A percentile compares a stretch with the other conserved stretches of the same genome.
Conservation (phyloP, 352 stramenopile species). For the Globisporangium yorkense region DNA sequence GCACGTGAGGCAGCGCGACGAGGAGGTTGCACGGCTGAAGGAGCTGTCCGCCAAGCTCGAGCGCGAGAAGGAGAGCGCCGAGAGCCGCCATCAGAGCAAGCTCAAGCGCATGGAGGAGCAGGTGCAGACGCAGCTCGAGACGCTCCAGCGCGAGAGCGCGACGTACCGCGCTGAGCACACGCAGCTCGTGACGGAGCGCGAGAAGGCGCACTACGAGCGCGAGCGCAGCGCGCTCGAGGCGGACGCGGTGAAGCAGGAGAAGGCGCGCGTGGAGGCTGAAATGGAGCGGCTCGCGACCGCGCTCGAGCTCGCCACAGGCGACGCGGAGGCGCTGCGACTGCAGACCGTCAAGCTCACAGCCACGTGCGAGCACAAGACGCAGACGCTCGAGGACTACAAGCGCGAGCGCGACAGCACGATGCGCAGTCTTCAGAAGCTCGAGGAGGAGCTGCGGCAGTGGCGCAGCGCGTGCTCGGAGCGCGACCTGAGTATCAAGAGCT, state of each 20-base stretch:
- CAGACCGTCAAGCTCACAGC: conserved; percentile 52
- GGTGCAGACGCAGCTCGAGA: conserved; percentile 40
- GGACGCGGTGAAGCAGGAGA: conserved; percentile 46
- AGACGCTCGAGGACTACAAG: conserved; percentile 43
- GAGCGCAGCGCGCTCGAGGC: conserved; percentile 43
- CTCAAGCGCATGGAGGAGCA: conserved; percentile 60
- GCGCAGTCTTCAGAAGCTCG: conserved; percentile 39
- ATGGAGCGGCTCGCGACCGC: conserved; percentile 43
- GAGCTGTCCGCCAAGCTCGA: conserved; percentile 28
- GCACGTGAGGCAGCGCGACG: conserved; percentile 35
- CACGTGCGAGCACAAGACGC: conserved; percentile 45
- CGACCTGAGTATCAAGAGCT: conserved; percentile 29
- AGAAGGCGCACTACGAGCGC: conserved; percentile 18
- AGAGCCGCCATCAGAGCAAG: conserved; percentile 39
- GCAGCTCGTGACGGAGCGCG: conserved; percentile 19
- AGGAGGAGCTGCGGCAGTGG: conserved; percentile 37
- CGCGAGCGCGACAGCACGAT: conserved; percentile 33
- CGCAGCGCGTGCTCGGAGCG: conserved; percentile 32
- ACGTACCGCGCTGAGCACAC: conserved; percentile 50
- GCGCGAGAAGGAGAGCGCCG: conserved; percentile 40
- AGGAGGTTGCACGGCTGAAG: conserved; percentile 30
- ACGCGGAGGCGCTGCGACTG: conserved; percentile 34
- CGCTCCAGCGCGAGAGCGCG: conserved; percentile 45
- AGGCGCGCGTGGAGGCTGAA: conserved; percentile 33
- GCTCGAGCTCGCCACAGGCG: conserved; percentile 36